Evolutionary conservation across 441 rosid genomes (phyloP).

Genomic region (Adansonia grandidieri): DNA sequence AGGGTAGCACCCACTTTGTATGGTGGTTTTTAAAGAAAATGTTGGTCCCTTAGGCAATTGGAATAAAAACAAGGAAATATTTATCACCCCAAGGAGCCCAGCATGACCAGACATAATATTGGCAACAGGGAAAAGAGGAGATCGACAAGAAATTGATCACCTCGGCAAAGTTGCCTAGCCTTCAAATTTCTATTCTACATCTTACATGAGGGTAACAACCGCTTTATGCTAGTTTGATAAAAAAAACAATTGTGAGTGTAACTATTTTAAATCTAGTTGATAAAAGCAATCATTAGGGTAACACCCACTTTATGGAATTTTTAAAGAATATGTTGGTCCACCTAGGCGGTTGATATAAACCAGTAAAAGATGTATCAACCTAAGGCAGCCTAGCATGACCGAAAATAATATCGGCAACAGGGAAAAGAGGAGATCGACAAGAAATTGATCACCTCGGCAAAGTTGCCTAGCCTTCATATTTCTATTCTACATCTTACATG

Average conservation of each 20-base stretch:
- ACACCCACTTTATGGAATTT: background rate
- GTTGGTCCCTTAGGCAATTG: slow-evolving; percentile 29
- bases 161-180: slow-evolving; percentile 59
- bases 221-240: background rate
- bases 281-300: background rate
- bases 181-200: slow-evolving; percentile 8
- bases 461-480: slow-evolving; percentile 39
- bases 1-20: background rate
- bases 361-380: slow-evolving; percentile 27
- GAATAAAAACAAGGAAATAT: slow-evolving; percentile 18
- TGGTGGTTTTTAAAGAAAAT: slow-evolving; percentile 10
- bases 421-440: slow-evolving; percentile 60
- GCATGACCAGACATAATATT: slow-evolving; percentile 36
- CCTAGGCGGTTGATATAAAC: slow-evolving; percentile 24
- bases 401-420: slow-evolving; percentile 52
- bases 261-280: no score
- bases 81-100: slow-evolving; percentile 27
- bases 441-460: slow-evolving; percentile 52
- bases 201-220: background rate
- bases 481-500: background rate
- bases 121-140: slow-evolving; percentile 77
- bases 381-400: slow-evolving; percentile 27
- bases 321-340: slow-evolving; percentile 28
- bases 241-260: no score
- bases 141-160: slow-evolving; percentile 44